Percentiles rank a stretch among this genome's conserved stretches.
Evolutionary conservation across 2,329 filamentous ascomycete genomes (phyloP).

Genomic region (Exophiala viscosa): DNA sequence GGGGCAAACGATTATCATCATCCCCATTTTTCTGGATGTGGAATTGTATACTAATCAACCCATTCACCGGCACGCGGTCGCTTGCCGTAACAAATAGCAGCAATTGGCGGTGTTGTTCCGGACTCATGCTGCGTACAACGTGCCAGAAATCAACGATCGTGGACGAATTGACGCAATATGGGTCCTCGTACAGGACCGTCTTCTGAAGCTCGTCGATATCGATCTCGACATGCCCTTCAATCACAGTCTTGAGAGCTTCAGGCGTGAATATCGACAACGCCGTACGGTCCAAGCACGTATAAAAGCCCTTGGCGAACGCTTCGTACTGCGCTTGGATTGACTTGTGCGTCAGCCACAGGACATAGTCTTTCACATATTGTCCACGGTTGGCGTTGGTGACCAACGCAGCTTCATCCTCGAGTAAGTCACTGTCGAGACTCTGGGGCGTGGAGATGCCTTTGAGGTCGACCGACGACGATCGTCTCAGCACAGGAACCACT

Average conservation of each 20-base stretch:
- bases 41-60: conserved; percentile 77
- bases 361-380: conserved; percentile 78
- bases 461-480: conserved; percentile 19
- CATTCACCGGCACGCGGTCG: conserved; percentile 83
- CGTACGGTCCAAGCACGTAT: conserved; percentile 65
- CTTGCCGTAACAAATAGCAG: conserved; percentile 94
- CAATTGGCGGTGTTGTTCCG: conserved; percentile 68
- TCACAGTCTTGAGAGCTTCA: conserved; percentile 66
- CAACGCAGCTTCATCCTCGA: conserved; percentile 56
- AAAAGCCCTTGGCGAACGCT: conserved; percentile 79
- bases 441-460: conserved; percentile 17
- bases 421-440: conserved; percentile 21
- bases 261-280: conserved; percentile 71
- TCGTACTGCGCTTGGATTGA: conserved; percentile 73
- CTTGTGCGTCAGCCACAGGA: conserved; percentile 73
- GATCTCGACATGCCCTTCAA: conserved; percentile 81
- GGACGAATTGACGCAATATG: conserved; percentile 64
- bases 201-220: conserved; percentile 69
- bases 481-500: conserved; percentile 10
- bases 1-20: conserved; percentile 65
- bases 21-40: conserved; percentile 74
- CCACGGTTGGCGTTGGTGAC: conserved; percentile 78
- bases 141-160: conserved; percentile 80
- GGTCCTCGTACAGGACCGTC: conserved; percentile 68
- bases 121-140: conserved; percentile 59